Base-by-base conservation (phyloP, 495 filamentous ascomycete species). In the Venustampulla echinocandica region DNA sequence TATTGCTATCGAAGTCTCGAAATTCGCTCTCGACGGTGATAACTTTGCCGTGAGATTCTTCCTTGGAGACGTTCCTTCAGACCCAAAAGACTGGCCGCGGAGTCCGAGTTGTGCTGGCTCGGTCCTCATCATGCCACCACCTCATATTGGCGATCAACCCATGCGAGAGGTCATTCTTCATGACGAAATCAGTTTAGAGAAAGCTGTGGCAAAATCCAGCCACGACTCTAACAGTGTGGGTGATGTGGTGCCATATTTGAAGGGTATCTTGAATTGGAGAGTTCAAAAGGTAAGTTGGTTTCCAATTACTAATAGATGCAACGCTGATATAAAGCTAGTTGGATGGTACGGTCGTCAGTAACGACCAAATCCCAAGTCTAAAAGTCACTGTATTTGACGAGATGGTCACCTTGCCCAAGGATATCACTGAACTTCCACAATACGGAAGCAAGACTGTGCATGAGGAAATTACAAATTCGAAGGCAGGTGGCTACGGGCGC, bases 41-140 rank as follows among this genome's bases (percentile, higher is more conserved):
- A 78, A 75, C 57, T 72, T 67, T 24, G 25, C 40, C 25, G 62
- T 86, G 41, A 73, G 75, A 52, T 55, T 85, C 42, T 86, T 83
- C 63, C 51, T 84, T 13, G 79, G 80, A 10, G 55, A 62, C 2
- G 56, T 65, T 24, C 56, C 52, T 1, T 19, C 15, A 9, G 33
- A 53, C 18, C 19, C 52, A 0, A 4, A 32, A 28, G 22, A 22
- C 11, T 80, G 75, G 71, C 52, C 63, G 10, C 49, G 52, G 19
- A 64, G 68, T 6, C 47, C 57, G 3, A 73, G 60, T 40, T 66
- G 75, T 15, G 62, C 81, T 2, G 81, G 77, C 5, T 70, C 74
- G 5, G 66, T 78, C 39, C 67, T 67, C 4, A 64, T 83, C 7
- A 79, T 83, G 20, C 42, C 49, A 9, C 52, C 48, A 14, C 54